Base-by-base conservation (phyloP, 352 stramenopile genomes). In the Globisporangium megalacanthum region DNA sequence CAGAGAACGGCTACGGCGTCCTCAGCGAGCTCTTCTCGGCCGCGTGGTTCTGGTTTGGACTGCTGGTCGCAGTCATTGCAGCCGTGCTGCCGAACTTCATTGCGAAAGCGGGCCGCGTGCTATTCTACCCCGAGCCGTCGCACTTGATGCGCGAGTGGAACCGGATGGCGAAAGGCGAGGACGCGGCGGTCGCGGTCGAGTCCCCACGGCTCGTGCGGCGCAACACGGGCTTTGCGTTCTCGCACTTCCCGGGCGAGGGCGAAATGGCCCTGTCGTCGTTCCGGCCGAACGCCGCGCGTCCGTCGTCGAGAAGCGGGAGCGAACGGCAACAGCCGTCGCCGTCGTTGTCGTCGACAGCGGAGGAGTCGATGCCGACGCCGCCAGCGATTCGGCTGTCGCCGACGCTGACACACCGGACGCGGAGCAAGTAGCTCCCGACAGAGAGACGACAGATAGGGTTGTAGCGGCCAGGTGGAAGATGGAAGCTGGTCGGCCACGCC, bases 71-170 rank as follows among this genome's bases (percentile, higher is more conserved):
- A 20, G 79, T 80, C 0, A 50, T 92, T 3, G 64, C 66, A 14
- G 65, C 83, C 2, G 71, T 90, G 52, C 66, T 95, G 31, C 86
- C 86, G 0, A 95, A 95, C 59, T 95, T 94, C 61, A 92, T 94
- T 33, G 80, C 75, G 19, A 94, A 94, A 62, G 82, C 86, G 15
- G 83, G 82, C 29, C 81, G 84, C 47, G 84, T 95, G 19, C 65
- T 95, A 11, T 95, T 95, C 47, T 95, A 94, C 62, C 86, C 86
- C 0, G 86, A 95, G 62, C 86, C 86, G 36, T 94, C 86, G 31
- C 84, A 95, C 49, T 54, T 95, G 54, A 95, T 95, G 86, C 84
- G 86, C 19, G 86, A 95, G 64, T 95, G 86, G 86, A 95, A 95
- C 63, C 81, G 81, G 42, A 41, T 94, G 63, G 78, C 82, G n/a